phyloP scores from a whole-genome alignment of 2,329 filamentous ascomycete genomes.

The Penicillium sp. region DNA sequence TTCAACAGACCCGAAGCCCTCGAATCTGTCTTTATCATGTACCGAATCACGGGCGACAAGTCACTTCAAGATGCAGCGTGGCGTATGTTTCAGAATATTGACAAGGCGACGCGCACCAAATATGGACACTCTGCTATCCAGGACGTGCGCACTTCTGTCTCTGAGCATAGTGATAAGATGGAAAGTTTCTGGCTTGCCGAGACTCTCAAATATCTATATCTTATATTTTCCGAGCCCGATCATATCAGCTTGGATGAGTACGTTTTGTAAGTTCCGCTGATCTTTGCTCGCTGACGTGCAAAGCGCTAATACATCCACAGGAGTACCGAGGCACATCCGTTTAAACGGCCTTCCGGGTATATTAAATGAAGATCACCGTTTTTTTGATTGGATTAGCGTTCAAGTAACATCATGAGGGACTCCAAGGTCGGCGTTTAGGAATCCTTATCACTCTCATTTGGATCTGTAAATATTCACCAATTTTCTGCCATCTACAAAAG shows the following conservation, averaged over 20 bases:
- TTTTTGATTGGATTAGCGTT: background rate
- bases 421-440: background rate
- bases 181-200: constrained; percentile 49
- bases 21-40: constrained; percentile 61
- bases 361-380: background rate
- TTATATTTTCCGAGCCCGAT: constrained; percentile 44
- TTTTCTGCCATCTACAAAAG: background rate
- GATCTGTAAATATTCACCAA: background rate
- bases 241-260: constrained; percentile 44
- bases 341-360: constrained; percentile 25
- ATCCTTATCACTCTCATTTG: background rate
- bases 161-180: constrained; percentile 40
- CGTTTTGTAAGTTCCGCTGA: constrained; percentile 35
- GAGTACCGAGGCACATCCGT: constrained; percentile 44
- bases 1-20: constrained; percentile 53
- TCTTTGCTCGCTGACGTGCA: background rate
- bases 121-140: constrained; percentile 45
- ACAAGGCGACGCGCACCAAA: constrained; percentile 43
- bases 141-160: constrained; percentile 37
- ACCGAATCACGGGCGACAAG: constrained; percentile 57
- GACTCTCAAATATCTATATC: constrained; percentile 47
- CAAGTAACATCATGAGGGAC: background rate
- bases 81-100: constrained; percentile 51
- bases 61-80: constrained; percentile 47
- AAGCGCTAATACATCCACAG: constrained; percentile 15